A percentile compares a stretch with the other conserved stretches of the same genome.
Conservation (phyloP, 2,329 filamentous ascomycete genomes). For the Dactylellina drechsleri region DNA sequence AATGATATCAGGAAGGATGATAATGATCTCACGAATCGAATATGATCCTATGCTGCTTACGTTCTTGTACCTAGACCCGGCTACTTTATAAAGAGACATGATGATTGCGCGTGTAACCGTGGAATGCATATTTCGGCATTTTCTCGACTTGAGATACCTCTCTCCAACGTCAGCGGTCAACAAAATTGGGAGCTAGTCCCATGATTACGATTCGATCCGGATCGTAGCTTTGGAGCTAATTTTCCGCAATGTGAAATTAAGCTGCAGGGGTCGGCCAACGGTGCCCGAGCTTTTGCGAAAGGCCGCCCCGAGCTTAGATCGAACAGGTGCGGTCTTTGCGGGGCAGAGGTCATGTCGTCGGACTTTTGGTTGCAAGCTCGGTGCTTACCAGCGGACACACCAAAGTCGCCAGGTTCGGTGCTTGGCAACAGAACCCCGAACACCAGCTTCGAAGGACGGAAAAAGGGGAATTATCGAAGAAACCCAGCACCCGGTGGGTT, state of each 20-base stretch:
- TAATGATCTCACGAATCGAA: neutral
- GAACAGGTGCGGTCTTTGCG: too few relatives aligned
- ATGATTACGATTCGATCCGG: conserved; percentile 2
- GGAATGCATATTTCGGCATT: conserved; percentile 17
- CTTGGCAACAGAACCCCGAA: too few relatives aligned
- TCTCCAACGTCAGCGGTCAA: conserved; percentile 30
- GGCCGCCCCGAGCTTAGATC: neutral
- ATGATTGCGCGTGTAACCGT: conserved; percentile 47
- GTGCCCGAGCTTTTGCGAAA: neutral
- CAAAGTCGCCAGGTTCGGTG: too few relatives aligned
- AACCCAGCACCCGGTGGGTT: neutral
- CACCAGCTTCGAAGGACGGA: too few relatives aligned
- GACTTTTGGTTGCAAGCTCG: too few relatives aligned
- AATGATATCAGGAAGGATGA: conserved; percentile 23
- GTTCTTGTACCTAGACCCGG: too few relatives aligned
- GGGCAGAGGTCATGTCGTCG: too few relatives aligned
- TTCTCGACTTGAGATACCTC: neutral
- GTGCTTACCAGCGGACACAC: too few relatives aligned
- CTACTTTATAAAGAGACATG: neutral
- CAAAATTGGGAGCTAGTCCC: conserved; percentile 25
- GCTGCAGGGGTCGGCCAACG: conserved; percentile 9
- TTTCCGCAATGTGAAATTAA: neutral
- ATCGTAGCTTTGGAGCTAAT: neutral
- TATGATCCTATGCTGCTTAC: too few relatives aligned
- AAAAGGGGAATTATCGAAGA: too few relatives aligned